These are phyloP conservation scores for Sindora glabra DNA, from an alignment of 306 rosid genomes.

Conservation along the genomic window DNA sequence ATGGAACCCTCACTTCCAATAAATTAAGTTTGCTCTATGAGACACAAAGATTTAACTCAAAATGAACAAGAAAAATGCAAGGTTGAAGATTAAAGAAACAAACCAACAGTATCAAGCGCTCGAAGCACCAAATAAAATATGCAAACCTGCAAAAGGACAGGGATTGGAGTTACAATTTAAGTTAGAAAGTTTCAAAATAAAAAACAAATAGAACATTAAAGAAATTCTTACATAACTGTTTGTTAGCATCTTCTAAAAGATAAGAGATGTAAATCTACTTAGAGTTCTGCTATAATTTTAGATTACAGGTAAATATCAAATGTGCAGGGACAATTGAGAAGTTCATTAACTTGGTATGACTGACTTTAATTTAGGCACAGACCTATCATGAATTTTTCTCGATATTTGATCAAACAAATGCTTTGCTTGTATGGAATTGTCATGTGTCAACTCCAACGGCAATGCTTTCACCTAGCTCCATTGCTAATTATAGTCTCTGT, in stretches of 20 bases:
- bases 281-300: background rate
- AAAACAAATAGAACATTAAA: background rate
- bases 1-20: background rate
- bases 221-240: background rate
- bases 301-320: background rate
- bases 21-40: background rate
- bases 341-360: background rate
- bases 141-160: slow-evolving; percentile 66
- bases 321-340: background rate
- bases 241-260: background rate
- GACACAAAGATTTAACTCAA: background rate
- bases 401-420: background rate
- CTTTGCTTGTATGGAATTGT: background rate
- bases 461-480: background rate
- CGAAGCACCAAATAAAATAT: slow-evolving; percentile 89
- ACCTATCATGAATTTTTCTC: background rate
- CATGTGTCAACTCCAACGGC: too few relatives aligned
- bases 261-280: background rate
- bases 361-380: background rate
- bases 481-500: too few relatives aligned
- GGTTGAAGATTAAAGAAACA: slow-evolving; percentile 23
- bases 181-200: background rate
- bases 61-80: background rate
- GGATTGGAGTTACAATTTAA: background rate
- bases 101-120: slow-evolving; percentile 96